These are phyloP conservation scores for Begonia loranthoides DNA, from an alignment of 306 rosid species.

Conservation along the genomic window DNA sequence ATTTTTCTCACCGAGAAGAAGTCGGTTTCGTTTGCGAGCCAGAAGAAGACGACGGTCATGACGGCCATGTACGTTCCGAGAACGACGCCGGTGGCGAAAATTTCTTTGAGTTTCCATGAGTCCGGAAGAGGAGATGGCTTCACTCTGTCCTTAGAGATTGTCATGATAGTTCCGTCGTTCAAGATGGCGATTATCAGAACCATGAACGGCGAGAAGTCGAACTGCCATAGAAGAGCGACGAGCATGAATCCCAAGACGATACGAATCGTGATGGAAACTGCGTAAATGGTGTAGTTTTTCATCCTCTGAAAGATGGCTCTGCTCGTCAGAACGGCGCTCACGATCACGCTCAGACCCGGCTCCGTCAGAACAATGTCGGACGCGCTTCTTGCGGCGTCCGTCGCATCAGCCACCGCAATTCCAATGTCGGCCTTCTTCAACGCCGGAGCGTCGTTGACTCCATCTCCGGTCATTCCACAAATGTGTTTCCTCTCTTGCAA, in stretches of 20 bases:
- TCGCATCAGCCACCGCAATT: not conserved
- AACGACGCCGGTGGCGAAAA: conserved; percentile 39
- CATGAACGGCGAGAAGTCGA: conserved; percentile 62
- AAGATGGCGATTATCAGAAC: conserved; percentile 44
- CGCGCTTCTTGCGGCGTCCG: not conserved
- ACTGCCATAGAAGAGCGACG: conserved; percentile 42
- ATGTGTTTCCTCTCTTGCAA: conserved; percentile 39
- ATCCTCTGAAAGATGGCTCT: conserved; percentile 1
- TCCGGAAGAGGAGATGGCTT: conserved; percentile 51
- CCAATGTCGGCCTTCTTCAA: not conserved
- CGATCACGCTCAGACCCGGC: not conserved
- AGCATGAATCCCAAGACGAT: conserved; percentile 54
- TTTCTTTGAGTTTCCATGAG: conserved; percentile 56
- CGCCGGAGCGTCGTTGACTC: conserved; percentile 1
- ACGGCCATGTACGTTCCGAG: conserved; percentile 55
- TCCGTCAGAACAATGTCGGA: not conserved
- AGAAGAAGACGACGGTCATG: conserved; percentile 41
- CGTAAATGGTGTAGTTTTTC: conserved; percentile 16
- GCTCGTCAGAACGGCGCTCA: not conserved
- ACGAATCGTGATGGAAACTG: conserved; percentile 60
- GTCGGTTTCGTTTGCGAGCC: conserved; percentile 26
- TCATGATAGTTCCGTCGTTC: conserved; percentile 62
- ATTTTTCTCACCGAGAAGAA: conserved; percentile 25
- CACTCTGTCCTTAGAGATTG: conserved; percentile 53
- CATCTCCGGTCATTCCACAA: conserved; percentile 4